phyloP scores from a whole-genome alignment of 2,329 filamentous ascomycete genomes.

The Falciphora oryzae region DNA sequence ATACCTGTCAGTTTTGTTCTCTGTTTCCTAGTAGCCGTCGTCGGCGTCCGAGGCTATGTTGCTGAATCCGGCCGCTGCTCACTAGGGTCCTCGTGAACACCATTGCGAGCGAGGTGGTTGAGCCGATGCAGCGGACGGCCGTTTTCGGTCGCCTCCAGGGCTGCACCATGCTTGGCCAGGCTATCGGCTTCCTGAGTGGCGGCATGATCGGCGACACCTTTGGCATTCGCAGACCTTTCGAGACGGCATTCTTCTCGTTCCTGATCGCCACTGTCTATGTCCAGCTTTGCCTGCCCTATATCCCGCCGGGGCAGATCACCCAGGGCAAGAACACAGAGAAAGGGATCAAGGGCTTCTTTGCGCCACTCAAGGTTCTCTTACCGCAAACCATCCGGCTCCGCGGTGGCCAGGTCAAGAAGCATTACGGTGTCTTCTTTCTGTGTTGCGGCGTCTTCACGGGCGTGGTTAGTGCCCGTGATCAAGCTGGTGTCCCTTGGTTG shows the following conservation, averaged over 20 bases:
- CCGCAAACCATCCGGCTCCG: constrained; percentile 48
- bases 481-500: not conserved
- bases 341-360: constrained; percentile 51
- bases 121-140: constrained; percentile 53
- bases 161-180: constrained; percentile 60
- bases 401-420: constrained; percentile 44
- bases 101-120: constrained; percentile 59
- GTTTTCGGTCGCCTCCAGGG: constrained; percentile 63
- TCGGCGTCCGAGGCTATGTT: not conserved
- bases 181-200: constrained; percentile 58
- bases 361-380: constrained; percentile 55
- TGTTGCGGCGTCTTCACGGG: constrained; percentile 61
- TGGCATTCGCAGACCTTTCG: constrained; percentile 59
- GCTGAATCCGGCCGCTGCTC: not conserved
- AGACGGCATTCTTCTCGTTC: constrained; percentile 55
- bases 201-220: constrained; percentile 59
- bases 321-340: constrained; percentile 25
- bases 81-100: constrained; percentile 59
- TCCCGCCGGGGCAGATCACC: constrained; percentile 37
- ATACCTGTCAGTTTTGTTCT: constrained; percentile 43
- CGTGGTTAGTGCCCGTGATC: constrained; percentile 37
- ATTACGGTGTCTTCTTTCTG: constrained; percentile 59
- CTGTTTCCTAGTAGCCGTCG: not conserved
- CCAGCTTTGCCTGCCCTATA: constrained; percentile 39
- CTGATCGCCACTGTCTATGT: constrained; percentile 37